Evolutionary conservation across 805 yeast species (phyloP).

Genomic region (Maudiozyma serrabonitensis): DNA sequence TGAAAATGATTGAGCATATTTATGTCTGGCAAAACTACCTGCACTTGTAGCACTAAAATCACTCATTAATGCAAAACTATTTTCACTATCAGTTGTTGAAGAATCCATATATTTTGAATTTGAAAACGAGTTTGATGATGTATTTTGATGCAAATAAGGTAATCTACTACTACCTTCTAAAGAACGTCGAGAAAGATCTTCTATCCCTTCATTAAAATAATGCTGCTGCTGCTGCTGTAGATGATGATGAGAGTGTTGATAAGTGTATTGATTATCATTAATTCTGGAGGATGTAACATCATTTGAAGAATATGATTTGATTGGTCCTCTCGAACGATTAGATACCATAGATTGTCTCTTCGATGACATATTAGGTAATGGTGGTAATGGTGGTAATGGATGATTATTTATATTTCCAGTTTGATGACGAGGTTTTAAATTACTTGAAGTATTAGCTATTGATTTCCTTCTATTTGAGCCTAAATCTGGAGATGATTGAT

Average conservation of each 20-base stretch:
- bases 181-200: background rate
- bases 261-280: background rate
- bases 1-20: conserved; percentile 35
- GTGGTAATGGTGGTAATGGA: conserved; percentile 14
- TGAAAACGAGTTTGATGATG: conserved; percentile 19
- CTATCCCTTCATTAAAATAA: conserved; percentile 11
- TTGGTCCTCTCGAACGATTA: conserved; percentile 3
- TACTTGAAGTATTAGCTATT: background rate
- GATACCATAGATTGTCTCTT: background rate
- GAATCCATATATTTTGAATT: conserved; percentile 40
- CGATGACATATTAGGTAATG: conserved; percentile 11
- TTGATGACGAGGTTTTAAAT: background rate
- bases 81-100: conserved; percentile 35
- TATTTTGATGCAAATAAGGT: background rate
- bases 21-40: conserved; percentile 73
- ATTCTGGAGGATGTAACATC: conserved; percentile 11
- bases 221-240: conserved; percentile 4
- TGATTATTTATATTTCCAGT: background rate
- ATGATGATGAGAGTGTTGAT: background rate
- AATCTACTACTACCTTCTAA: background rate
- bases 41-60: conserved; percentile 87
- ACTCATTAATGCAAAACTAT: conserved; percentile 36
- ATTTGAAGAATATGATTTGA: conserved; percentile 23
- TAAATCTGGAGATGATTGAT: conserved; percentile 3
- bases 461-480: background rate